Conservation (phyloP, 345 rosid genomes). For the Theobroma cacao region DNA sequence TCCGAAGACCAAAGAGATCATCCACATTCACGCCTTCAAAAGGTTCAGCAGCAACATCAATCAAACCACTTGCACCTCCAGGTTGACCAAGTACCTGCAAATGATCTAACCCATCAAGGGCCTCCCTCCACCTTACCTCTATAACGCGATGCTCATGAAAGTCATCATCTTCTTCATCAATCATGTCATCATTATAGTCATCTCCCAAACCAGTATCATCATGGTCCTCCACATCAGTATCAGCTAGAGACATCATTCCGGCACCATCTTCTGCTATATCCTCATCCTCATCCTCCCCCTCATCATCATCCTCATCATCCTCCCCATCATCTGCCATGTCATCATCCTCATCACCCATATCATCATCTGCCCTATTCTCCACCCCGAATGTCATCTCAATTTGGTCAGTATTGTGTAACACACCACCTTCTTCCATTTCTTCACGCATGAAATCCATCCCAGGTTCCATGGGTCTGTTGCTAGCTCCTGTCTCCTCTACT, state of each 20-base stretch:
- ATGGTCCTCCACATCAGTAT: slow-evolving; percentile 92
- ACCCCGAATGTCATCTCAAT: slow-evolving; percentile 80
- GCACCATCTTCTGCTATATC: slow-evolving; percentile 93
- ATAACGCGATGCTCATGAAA: slow-evolving; percentile 85
- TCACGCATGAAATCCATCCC: slow-evolving; percentile 86
- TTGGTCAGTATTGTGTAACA: slow-evolving; percentile 51
- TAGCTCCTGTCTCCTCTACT: slow-evolving; percentile 48
- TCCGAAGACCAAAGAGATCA: slow-evolving; percentile 85
- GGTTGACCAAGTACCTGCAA: slow-evolving; percentile 89
- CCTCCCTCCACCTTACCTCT: slow-evolving; percentile 96
- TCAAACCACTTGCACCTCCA: slow-evolving; percentile 62
- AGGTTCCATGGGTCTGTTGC: slow-evolving; percentile 52
- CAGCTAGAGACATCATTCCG: slow-evolving; percentile 90
- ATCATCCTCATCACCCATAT: slow-evolving; percentile 85
- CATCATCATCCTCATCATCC: slow-evolving; percentile 82
- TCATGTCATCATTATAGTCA: slow-evolving; percentile 91
- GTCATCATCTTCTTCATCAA: slow-evolving; percentile 95
- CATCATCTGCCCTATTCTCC: slow-evolving; percentile 82
- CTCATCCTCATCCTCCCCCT: slow-evolving; percentile 92
- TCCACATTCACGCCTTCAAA: slow-evolving; percentile 96
- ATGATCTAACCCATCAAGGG: slow-evolving; percentile 92
- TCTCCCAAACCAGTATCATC: slow-evolving; percentile 90
- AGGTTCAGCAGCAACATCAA: slow-evolving; percentile 91
- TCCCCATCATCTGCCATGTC: slow-evolving; percentile 98
- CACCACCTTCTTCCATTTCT: slow-evolving; percentile 75